These are phyloP conservation scores for Fallopia convolvulus DNA, from an alignment of 148 eudicot species.

Conservation along the genomic window DNA sequence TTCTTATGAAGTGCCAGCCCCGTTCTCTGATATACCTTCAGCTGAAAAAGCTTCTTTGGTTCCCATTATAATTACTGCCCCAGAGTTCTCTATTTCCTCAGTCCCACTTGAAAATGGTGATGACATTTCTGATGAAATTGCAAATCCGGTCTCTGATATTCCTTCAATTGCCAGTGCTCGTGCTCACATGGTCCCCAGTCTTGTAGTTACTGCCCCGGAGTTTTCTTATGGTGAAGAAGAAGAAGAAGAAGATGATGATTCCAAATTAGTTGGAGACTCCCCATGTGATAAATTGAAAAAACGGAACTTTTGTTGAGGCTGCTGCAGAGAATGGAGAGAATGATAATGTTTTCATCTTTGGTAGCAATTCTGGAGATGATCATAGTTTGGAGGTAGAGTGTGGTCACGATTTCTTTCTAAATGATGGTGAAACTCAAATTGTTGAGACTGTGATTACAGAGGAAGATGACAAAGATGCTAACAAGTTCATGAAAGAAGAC, in stretches of 20 bases:
- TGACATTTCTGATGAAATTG: conserved; percentile 15
- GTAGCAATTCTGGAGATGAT: conserved; percentile 2
- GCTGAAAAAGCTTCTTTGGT: conserved; percentile 12
- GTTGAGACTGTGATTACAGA: conserved; percentile 16
- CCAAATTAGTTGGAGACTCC: conserved; percentile 25
- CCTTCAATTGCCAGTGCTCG: conserved; percentile 12
- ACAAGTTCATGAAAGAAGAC: conserved; percentile 15
- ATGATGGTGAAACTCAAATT: conserved; percentile 11
- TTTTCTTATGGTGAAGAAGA: conserved; percentile 46
- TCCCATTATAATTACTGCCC: background rate
- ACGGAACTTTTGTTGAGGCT: conserved; percentile 16
- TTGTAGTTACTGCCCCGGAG: conserved; percentile 73
- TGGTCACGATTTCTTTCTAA: conserved; percentile 1
- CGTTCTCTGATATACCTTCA: conserved; percentile 17
- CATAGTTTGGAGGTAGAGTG: conserved; percentile 15
- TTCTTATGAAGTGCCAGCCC: conserved; percentile 18
- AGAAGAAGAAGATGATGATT: conserved; percentile 43
- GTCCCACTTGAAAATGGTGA: conserved; percentile 25
- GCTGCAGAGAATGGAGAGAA: conserved; percentile 9
- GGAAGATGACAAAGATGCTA: conserved; percentile 19
- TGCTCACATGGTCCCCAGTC: conserved; percentile 42
- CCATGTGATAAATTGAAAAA: conserved; percentile 33
- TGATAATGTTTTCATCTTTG: background rate
- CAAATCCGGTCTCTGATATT: conserved; percentile 15
- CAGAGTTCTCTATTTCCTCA: conserved; percentile 2